Evolutionary conservation across 345 rosid species (phyloP).

Genomic region (Bretschneidera sinensis): DNA sequence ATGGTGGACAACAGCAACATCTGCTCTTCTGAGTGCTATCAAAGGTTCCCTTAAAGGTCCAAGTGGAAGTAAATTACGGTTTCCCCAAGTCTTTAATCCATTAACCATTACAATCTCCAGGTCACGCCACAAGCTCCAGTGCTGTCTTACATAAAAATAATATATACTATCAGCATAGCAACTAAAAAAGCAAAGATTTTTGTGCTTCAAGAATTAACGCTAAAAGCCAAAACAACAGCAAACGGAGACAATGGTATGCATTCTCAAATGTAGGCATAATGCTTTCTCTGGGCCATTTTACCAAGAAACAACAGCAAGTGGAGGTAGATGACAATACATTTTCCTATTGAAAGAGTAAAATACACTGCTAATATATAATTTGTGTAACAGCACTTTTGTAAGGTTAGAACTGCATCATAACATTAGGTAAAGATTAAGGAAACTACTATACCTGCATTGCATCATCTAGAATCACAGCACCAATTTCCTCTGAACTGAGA

Average conservation of each 20-base stretch:
- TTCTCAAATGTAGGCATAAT: too few species aligned
- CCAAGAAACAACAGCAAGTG: not conserved
- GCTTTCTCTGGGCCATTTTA: too few species aligned
- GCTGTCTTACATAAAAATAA: slow-evolving; percentile 47
- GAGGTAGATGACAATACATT: not conserved
- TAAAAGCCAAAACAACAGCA: not conserved
- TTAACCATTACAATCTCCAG: slow-evolving; percentile 85
- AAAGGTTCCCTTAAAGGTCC: slow-evolving; percentile 88
- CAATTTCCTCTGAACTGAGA: slow-evolving; percentile 31
- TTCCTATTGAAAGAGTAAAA: too few species aligned
- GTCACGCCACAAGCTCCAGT: slow-evolving; percentile 73
- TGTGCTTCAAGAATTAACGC: not conserved
- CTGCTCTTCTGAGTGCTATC: slow-evolving; percentile 54
- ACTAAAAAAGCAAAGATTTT: not conserved
- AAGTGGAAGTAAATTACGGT: slow-evolving; percentile 51
- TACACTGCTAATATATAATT: too few species aligned
- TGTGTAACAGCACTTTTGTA: too few species aligned
- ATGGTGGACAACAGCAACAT: slow-evolving; percentile 62
- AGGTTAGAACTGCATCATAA: too few species aligned
- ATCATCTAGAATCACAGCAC: slow-evolving; percentile 62
- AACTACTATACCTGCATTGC: slow-evolving; percentile 74
- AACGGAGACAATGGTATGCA: not conserved
- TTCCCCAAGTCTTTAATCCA: slow-evolving; percentile 78
- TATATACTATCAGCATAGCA: slow-evolving; percentile 11
- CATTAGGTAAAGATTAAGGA: not conserved